Evolutionary conservation across 2,329 filamentous ascomycete genomes (phyloP).

Genomic region (Hymenoscyphus occultus): DNA sequence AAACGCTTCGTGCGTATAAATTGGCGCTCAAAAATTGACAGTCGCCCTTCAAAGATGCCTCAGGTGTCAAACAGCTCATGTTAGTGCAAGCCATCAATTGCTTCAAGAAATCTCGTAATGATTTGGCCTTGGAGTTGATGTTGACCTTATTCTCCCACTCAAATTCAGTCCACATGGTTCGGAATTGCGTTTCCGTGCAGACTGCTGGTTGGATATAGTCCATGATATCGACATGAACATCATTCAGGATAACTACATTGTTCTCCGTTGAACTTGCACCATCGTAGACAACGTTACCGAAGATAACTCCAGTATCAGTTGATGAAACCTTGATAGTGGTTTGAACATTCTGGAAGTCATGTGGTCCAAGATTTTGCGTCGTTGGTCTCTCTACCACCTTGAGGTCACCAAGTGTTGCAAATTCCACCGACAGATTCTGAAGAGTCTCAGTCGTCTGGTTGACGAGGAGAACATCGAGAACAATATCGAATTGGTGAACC

Average conservation of each 20-base stretch:
- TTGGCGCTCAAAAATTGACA: constrained; percentile 98
- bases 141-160: constrained; percentile 99
- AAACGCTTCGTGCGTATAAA: constrained; percentile 92
- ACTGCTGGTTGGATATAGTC: constrained; percentile 98
- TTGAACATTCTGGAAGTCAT: constrained; percentile 98
- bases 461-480: constrained; percentile 91
- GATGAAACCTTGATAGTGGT: constrained; percentile 98
- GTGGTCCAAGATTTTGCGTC: constrained; percentile 90
- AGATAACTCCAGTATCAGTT: constrained; percentile 97
- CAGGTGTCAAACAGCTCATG: constrained; percentile 96
- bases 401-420: constrained; percentile 94
- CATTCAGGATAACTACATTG: constrained; percentile 96
- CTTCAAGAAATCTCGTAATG: constrained; percentile 84
- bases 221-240: constrained; percentile 99
- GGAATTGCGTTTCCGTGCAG: constrained; percentile 97
- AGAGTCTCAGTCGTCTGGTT: constrained; percentile 97
- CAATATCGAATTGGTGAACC: constrained; percentile 97
- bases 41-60: constrained; percentile 93
- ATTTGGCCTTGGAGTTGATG: constrained; percentile 96
- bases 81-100: constrained; percentile 97
- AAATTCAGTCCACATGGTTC: constrained; percentile 99
- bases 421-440: constrained; percentile 95
- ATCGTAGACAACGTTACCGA: constrained; percentile 97
- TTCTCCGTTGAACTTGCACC: constrained; percentile 88
- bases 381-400: constrained; percentile 97